Conservation (phyloP, 1,139 yeast genomes). For the Suhomyces atakaporum region DNA sequence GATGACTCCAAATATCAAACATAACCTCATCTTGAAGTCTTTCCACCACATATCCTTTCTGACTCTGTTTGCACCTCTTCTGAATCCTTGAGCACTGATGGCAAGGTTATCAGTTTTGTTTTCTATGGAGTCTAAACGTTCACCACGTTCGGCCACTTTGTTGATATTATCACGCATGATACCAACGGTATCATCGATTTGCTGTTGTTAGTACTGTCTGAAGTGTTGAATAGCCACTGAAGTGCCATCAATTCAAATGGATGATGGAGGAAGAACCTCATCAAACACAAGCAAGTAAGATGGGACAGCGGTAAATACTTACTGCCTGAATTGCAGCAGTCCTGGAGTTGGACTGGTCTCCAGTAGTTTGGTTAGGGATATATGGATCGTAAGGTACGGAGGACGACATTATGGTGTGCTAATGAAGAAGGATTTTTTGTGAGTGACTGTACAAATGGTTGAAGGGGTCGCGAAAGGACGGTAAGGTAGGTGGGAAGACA, state of each 20-base stretch:
- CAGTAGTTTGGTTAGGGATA: slow-evolving; percentile 64
- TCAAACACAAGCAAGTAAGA: too few species aligned
- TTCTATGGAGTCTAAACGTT: slow-evolving; percentile 87
- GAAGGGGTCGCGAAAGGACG: slow-evolving; percentile 1
- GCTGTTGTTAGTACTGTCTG: slow-evolving; percentile 42
- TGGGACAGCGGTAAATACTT: slow-evolving; percentile 44
- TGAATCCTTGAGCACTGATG: slow-evolving; percentile 91
- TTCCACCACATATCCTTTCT: slow-evolving; percentile 99
- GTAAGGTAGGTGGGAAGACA: neutral
- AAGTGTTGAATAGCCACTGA: neutral
- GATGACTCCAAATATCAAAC: slow-evolving; percentile 78
- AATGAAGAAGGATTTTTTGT: slow-evolving; percentile 5
- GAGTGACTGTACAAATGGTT: slow-evolving; percentile 9
- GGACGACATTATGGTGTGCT: slow-evolving; percentile 55
- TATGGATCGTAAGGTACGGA: slow-evolving; percentile 91
- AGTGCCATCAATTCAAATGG: neutral
- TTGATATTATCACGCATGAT: slow-evolving; percentile 97
- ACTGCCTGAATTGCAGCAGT: slow-evolving; percentile 87
- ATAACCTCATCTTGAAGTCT: slow-evolving; percentile 94
- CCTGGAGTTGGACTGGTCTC: slow-evolving; percentile 58
- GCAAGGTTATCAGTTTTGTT: slow-evolving; percentile 94
- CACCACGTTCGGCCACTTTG: slow-evolving; percentile 94
- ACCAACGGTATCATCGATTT: slow-evolving; percentile 96
- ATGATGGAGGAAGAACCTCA: too few species aligned
- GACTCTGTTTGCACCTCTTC: slow-evolving; percentile 95